These are phyloP conservation scores for Agrostemma githago DNA, from an alignment of 148 eudicot genomes.

Conservation along the genomic window DNA sequence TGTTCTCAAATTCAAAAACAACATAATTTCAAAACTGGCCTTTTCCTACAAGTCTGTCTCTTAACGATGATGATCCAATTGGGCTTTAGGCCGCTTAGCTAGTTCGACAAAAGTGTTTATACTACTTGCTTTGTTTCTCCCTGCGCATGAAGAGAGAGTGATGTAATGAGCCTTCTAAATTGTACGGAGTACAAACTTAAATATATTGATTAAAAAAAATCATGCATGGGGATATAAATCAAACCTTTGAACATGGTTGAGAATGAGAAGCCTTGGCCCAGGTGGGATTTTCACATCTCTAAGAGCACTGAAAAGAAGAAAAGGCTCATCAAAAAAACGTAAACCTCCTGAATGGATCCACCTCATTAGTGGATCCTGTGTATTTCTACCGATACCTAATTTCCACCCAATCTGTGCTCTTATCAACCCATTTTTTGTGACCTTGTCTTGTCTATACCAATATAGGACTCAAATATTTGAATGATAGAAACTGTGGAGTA, in stretches of 20 bases:
- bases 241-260: conserved; percentile 81
- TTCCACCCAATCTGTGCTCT: neutral
- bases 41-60: conserved; percentile 15
- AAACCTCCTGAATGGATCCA: no score
- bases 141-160: conserved; percentile 21
- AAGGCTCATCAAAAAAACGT: neutral
- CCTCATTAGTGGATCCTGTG: neutral
- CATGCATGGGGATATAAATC: neutral
- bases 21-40: conserved; percentile 11
- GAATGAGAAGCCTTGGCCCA: conserved; percentile 95
- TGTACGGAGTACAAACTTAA: neutral
- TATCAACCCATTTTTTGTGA: neutral
- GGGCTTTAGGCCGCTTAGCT: conserved; percentile 10
- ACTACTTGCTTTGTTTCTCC: conserved; percentile 34
- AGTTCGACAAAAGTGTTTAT: neutral
- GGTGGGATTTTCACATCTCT: conserved; percentile 88
- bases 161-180: neutral
- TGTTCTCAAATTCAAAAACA: conserved; percentile 12
- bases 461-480: neutral
- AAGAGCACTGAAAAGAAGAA: conserved; percentile 63
- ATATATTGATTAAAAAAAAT: neutral
- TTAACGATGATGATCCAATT: conserved; percentile 1
- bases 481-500: conserved; percentile 1
- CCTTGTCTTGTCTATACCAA: neutral
- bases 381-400: neutral